Base-by-base conservation (phyloP, 345 rosid species). In the Boechera retrofracta region DNA sequence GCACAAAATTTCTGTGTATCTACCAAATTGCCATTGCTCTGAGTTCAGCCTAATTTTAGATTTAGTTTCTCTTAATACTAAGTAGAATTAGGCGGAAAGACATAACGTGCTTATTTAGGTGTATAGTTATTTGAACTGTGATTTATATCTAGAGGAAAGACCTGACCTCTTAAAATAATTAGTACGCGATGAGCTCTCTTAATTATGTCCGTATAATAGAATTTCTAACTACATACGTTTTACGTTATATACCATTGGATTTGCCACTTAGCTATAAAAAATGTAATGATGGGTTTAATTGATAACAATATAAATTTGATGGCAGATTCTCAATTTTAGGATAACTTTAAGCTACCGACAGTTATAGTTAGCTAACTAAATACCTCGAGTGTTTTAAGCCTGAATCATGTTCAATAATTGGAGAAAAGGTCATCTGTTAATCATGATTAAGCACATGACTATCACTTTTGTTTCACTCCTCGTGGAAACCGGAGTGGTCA, bases 321-420 rank as follows among this genome's bases (percentile, higher is more conserved):
- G 18, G 52, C 73, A 48, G 41, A 66, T 72, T 10, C 59, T 72
- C 56, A 59, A 59, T 33, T n/a, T 51, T 72, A 53, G 45, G 12
- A 54, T 16, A 60, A 52, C 70, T 67, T 73, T 5, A 78, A 73
- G 74, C 64, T 78, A 78, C 74, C 64, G 65, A 67, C 70, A 78
- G 45, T 36, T 53, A 35, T 61, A 6, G 26, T 53, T 58, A 58
- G 39, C 29, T 56, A 52, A 73, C 67, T 58, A 78, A 60, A 7
- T 42, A 51, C 65, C 70, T 72, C 62, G 55, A 57, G 48, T 65
- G 61, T 73, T 16, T 49, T 2, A 58, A 32, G 67, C 42, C 24
- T 71, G 26, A 66, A 41, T 31, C 15, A 41, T 18, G 60, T 62
- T 73, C 45, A 79, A 59, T 79, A 73, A 79, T 73, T 73, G 55